These are phyloP conservation scores for Corymbia maculata DNA, from an alignment of 345 rosid species.

Conservation along the genomic window DNA sequence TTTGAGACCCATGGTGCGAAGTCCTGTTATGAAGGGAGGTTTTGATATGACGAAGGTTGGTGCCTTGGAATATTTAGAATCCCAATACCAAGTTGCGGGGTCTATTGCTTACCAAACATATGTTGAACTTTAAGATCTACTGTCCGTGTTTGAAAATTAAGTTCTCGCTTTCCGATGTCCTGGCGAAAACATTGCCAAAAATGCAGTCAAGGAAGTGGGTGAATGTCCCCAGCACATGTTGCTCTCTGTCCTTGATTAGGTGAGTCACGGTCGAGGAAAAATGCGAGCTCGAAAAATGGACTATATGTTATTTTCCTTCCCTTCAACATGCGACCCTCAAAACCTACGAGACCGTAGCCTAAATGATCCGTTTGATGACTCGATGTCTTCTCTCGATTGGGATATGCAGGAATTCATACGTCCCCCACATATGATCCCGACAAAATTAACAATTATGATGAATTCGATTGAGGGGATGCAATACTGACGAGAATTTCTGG, in stretches of 20 bases:
- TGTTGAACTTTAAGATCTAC: background rate
- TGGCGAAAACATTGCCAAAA: background rate
- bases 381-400: background rate
- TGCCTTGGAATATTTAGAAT: background rate
- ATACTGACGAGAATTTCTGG: background rate
- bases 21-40: background rate
- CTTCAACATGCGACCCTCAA: background rate
- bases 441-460: background rate
- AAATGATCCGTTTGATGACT: background rate
- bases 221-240: background rate
- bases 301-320: background rate
- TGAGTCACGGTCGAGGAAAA: background rate
- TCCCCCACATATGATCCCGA: accelerated
- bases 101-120: background rate
- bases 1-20: too few relatives aligned
- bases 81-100: background rate
- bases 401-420: background rate
- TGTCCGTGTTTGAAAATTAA: background rate
- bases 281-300: background rate
- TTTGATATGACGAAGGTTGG: background rate
- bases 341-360: background rate
- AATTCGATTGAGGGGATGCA: background rate
- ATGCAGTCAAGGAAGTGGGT: background rate
- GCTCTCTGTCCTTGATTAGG: background rate
- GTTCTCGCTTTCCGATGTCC: background rate